Evolutionary conservation across 2,329 filamentous ascomycete genomes (phyloP).

Genomic region (Fusarium sp.): DNA sequence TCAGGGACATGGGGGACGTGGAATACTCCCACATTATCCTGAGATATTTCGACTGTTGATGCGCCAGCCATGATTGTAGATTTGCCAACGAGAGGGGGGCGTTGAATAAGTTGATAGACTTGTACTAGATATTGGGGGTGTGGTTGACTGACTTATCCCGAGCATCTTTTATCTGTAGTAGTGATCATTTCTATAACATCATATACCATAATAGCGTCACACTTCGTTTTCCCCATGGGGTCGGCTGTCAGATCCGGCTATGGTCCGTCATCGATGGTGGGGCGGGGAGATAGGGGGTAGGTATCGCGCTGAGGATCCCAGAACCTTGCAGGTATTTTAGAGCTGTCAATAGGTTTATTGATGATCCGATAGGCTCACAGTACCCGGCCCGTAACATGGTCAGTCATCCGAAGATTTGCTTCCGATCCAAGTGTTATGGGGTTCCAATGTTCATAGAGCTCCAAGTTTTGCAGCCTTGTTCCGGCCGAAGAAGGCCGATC

Average conservation of each 20-base stretch:
- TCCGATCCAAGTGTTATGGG: not conserved
- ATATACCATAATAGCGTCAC: not conserved
- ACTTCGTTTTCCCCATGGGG: not conserved
- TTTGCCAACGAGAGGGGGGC: not conserved
- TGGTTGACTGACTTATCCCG: not conserved
- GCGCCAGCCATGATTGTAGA: not conserved
- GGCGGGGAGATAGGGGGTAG: not conserved
- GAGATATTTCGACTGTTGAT: not conserved
- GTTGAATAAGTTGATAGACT: not conserved
- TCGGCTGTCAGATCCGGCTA: not conserved
- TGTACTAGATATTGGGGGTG: not conserved
- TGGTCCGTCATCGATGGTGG: no score
- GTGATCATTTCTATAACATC: no score
- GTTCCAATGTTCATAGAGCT: not conserved
- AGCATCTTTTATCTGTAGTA: not conserved
- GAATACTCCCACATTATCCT: not conserved
- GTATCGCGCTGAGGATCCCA: not conserved
- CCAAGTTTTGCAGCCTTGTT: not conserved
- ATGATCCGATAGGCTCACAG: not conserved
- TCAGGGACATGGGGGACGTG: not conserved
- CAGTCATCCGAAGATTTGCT: not conserved
- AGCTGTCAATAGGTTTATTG: not conserved
- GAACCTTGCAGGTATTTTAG: not conserved
- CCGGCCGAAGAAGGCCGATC: not conserved
- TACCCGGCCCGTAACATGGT: not conserved